Conservation (phyloP, 768 basidiomycete species). For the Amanita phalloides region DNA sequence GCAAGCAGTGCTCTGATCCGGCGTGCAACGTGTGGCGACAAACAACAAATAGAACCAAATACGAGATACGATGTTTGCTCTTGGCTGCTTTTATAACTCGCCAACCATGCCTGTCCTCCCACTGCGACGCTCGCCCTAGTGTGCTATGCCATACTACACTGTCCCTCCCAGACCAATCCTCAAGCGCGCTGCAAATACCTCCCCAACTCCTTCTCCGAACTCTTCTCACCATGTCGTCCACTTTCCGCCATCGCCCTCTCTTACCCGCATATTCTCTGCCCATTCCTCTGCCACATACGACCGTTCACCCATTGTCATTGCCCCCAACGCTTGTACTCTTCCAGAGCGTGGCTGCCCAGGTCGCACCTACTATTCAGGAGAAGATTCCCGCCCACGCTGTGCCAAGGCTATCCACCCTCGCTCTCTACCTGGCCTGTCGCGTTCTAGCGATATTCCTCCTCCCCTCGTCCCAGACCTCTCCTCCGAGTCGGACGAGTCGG, state of each 20-base stretch:
- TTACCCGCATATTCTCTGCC: slow-evolving; percentile 37
- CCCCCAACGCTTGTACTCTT: slow-evolving; percentile 63
- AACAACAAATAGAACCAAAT: background rate
- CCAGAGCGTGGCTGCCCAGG: slow-evolving; percentile 74
- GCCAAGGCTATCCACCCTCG: slow-evolving; percentile 37
- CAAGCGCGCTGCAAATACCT: slow-evolving; percentile 27
- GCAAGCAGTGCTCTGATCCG: background rate
- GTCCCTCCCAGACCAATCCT: slow-evolving; percentile 48
- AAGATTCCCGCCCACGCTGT: slow-evolving; percentile 14
- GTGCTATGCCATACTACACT: slow-evolving; percentile 1
- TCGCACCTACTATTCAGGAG: slow-evolving; percentile 49
- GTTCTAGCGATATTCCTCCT: slow-evolving; percentile 19
- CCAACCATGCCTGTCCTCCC: background rate
- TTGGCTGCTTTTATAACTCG: background rate
- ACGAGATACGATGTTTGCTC: background rate
- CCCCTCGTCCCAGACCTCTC: slow-evolving; percentile 53
- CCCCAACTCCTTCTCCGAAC: slow-evolving; percentile 18
- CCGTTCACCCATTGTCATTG: slow-evolving; percentile 68
- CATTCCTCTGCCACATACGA: slow-evolving; percentile 62
- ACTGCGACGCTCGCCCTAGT: background rate
- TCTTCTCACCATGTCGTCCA: slow-evolving; percentile 26
- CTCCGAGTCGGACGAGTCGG: slow-evolving; percentile 56
- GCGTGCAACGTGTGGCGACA: background rate
- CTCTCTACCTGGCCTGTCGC: slow-evolving; percentile 17
- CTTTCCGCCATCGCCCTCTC: slow-evolving; percentile 42